A percentile compares a stretch with the other conserved stretches of the same genome.
phyloP scores from a whole-genome alignment of 1,139 yeast species.

The Scheffersomyces segobiensis region DNA sequence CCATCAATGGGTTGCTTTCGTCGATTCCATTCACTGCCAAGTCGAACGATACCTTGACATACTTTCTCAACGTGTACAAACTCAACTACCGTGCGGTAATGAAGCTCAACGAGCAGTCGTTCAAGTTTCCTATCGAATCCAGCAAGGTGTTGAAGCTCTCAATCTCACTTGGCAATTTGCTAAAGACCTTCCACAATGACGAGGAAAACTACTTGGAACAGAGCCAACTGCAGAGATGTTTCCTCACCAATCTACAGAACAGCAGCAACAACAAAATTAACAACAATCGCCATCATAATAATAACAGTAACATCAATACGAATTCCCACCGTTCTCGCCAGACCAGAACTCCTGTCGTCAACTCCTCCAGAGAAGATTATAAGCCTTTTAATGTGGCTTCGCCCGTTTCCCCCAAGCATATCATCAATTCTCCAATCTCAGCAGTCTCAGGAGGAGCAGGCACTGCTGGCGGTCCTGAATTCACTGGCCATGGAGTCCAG shows the following conservation, averaged over 20 bases:
- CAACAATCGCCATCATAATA: not conserved
- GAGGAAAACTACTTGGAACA: constrained; percentile 31
- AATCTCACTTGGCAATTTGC: constrained; percentile 44
- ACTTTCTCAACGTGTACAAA: constrained; percentile 35
- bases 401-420: constrained; percentile 8
- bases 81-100: constrained; percentile 29
- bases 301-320: not conserved
- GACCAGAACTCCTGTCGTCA: not conserved
- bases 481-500: constrained; percentile 7
- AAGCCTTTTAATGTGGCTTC: constrained; percentile 3
- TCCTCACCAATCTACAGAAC: constrained; percentile 12
- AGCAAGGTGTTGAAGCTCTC: constrained; percentile 43
- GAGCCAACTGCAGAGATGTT: constrained; percentile 22
- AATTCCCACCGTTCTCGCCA: not conserved
- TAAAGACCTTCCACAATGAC: constrained; percentile 38
- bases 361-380: not conserved
- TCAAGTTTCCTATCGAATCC: constrained; percentile 37
- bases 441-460: not conserved
- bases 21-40: constrained; percentile 36
- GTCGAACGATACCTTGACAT: constrained; percentile 10
- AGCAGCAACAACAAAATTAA: constrained; percentile 6
- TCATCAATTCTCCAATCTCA: constrained; percentile 5
- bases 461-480: not conserved
- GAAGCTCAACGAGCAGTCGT: constrained; percentile 20
- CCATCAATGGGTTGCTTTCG: constrained; percentile 28